These are phyloP conservation scores for Carallia brachiata DNA, from an alignment of 345 rosid species.

Conservation along the genomic window DNA sequence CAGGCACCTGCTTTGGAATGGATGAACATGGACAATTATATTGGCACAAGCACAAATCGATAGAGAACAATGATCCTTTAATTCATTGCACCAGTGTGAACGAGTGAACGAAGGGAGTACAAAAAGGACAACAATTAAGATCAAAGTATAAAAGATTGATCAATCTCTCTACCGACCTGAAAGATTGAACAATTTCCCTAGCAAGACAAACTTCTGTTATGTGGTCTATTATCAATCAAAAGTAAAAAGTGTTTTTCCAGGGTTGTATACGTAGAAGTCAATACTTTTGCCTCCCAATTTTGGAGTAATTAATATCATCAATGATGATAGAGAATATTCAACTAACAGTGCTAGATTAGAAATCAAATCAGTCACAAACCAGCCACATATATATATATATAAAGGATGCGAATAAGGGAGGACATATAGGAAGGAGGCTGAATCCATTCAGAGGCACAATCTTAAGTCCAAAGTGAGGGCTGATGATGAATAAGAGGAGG, in stretches of 20 bases:
- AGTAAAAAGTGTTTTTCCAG: background rate
- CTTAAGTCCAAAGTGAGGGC: slow-evolving; percentile 60
- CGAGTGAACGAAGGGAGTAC: too few relatives aligned
- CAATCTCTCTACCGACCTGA: too few relatives aligned
- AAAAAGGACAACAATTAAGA: too few relatives aligned
- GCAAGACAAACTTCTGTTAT: too few relatives aligned
- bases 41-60: too few relatives aligned
- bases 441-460: slow-evolving; percentile 52
- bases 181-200: too few relatives aligned
- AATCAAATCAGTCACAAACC: slow-evolving; percentile 5
- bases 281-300: slow-evolving; percentile 3
- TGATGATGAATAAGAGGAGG: slow-evolving; percentile 37
- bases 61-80: too few relatives aligned
- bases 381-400: background rate
- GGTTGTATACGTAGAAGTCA: background rate
- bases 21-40: too few relatives aligned
- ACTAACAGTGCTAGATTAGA: slow-evolving; percentile 16
- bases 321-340: slow-evolving; percentile 4
- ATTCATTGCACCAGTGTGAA: too few relatives aligned
- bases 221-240: slow-evolving; percentile 19
- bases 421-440: background rate
- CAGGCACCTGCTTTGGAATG: too few relatives aligned
- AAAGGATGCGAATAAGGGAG: too few relatives aligned
- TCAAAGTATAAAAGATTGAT: too few relatives aligned
- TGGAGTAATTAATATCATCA: background rate